phyloP scores from a whole-genome alignment of 1,139 yeast genomes.

The Yamadazyma sp. region DNA sequence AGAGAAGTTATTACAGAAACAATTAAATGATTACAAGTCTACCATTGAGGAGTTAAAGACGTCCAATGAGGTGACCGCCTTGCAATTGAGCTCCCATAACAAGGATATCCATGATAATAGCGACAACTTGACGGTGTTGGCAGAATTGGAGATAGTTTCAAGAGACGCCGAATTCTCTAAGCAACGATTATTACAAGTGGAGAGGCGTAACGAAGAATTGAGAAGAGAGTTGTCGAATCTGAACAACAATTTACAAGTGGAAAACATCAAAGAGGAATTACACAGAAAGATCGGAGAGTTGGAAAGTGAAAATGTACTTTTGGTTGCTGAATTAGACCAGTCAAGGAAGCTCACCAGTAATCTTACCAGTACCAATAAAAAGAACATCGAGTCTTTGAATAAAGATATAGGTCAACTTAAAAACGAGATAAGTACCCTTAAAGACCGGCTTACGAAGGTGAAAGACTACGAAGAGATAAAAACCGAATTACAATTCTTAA shows the following conservation, averaged over 20 bases:
- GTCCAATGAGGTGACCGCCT: conserved; percentile 52
- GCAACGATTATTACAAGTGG: conserved; percentile 66
- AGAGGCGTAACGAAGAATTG: conserved; percentile 73
- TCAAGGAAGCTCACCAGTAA: conserved; percentile 35
- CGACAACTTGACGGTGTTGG: conserved; percentile 27
- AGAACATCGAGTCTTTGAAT: conserved; percentile 32
- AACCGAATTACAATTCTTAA: conserved; percentile 67
- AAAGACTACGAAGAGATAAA: conserved; percentile 77
- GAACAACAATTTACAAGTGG: conserved; percentile 43
- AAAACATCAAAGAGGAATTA: conserved; percentile 32
- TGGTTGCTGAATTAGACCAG: conserved; percentile 64
- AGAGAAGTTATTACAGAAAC: conserved; percentile 44
- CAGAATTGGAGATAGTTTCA: conserved; percentile 64
- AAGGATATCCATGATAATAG: conserved; percentile 18
- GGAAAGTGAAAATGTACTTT: conserved; percentile 65
- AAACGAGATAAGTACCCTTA: conserved; percentile 52
- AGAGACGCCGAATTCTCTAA: conserved; percentile 77
- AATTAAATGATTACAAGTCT: conserved; percentile 45
- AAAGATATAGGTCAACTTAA: conserved; percentile 51
- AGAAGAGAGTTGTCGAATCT: conserved; percentile 61
- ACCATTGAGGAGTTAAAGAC: conserved; percentile 56
- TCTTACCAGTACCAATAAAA: conserved; percentile 33
- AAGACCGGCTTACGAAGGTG: conserved; percentile 44
- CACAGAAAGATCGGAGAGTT: conserved; percentile 50
- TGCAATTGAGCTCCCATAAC: conserved; percentile 47